Base-by-base conservation (phyloP, 257 asterid genomes). In the Solanum paucissectum region DNA sequence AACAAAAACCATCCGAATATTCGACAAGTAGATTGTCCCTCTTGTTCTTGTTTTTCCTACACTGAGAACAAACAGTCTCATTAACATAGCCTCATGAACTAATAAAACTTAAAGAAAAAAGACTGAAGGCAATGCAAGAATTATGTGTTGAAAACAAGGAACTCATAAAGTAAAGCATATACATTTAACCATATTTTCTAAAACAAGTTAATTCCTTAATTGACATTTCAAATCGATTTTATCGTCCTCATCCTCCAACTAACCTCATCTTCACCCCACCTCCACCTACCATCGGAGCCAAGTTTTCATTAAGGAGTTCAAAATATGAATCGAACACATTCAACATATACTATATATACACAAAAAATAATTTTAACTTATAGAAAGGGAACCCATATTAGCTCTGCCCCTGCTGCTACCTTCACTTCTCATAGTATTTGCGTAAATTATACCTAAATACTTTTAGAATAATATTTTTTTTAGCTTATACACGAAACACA, bases 1-100 rank as follows among this genome's bases (percentile, higher is more conserved):
- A 90, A 97, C 99, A 87, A 95, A 96, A 83, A 97, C 98, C 96
- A 97, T 95, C 52, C 98, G 98, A 69, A 97, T 93, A 87, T 97
- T 97, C 58, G 99, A 97, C 94, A 97, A 92, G 95, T 91, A 97
- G 86, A 97, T 91, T 10, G 92, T 93, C 85, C 99, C 99, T 92
- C 91, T 94, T 66, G 98, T 94, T 90, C 94, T 92, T 74, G 95
- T 94, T 73, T 92, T 93, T 89, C 98, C 99, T 86, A 94, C 73
- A 37, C 98, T 96, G 94, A 36, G 14, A 89, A 72, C 71, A 77
- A 27, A 32, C 86, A 82, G 71, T 32, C 66, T 0, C 66, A 55
- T 55, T 55, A 55, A 55, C 66, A 55, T 25, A 55, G 62, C 25
- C 0, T 55, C 40, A 32, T 82, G 71, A 49, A 29, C 10, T 29